A percentile compares a stretch with the other conserved stretches of the same genome.
phyloP scores from a whole-genome alignment of 2,329 filamentous ascomycete genomes.

The Botryotinia globosa region DNA sequence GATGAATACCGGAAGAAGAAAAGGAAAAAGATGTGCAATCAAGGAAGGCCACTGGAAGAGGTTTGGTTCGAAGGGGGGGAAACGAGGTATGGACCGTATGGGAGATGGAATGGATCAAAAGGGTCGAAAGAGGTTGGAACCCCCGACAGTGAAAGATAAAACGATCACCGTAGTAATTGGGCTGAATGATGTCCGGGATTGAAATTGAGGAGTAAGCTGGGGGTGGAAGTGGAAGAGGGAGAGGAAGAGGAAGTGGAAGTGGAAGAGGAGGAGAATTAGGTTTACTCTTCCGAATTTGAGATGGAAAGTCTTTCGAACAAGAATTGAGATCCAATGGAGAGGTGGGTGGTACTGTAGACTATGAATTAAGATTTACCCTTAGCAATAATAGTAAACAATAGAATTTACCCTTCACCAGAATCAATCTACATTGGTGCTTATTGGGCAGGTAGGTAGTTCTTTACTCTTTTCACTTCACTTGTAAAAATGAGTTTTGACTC shows the following conservation, averaged over 20 bases:
- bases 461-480: conserved; percentile 1
- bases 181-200: conserved; percentile 2
- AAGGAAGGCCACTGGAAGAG: conserved; percentile 15
- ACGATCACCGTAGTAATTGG: neutral
- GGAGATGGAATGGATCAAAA: conserved; percentile 6
- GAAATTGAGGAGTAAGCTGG: conserved; percentile 12
- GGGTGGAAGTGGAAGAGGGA: neutral
- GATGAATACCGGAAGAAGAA: conserved; percentile 14
- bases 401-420: neutral
- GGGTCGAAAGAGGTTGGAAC: conserved; percentile 5
- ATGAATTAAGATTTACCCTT: conserved; percentile 7
- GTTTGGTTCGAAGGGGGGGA: conserved; percentile 22
- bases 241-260: neutral
- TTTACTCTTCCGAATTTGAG: neutral
- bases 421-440: neutral
- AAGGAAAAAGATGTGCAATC: conserved; percentile 31
- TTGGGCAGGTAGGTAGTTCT: no score
- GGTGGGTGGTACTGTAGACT: neutral
- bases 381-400: conserved; percentile 7
- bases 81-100: neutral
- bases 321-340: neutral
- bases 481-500: neutral
- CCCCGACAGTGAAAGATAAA: conserved; percentile 1
- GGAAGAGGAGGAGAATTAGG: neutral
- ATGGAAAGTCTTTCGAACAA: neutral